These are phyloP conservation scores for Epichloe coenophiala DNA, from an alignment of 2,329 filamentous ascomycete species.

Conservation along the genomic window DNA sequence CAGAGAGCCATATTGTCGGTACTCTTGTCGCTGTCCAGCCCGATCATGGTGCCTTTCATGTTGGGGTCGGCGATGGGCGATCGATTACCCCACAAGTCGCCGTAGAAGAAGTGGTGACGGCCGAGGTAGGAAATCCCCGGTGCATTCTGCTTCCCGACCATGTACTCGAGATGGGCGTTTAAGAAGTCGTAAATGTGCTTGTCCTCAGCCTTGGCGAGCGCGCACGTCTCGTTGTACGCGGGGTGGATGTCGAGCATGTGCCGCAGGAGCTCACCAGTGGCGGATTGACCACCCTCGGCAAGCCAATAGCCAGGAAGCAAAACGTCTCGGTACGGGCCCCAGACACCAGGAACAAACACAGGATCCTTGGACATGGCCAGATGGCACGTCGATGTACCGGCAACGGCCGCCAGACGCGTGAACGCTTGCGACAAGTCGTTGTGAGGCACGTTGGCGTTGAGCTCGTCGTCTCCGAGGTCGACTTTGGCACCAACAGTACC, in stretches of 20 bases:
- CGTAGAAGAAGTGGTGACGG: conserved; percentile 97
- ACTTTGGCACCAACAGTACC: conserved; percentile 97
- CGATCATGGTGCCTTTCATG: conserved; percentile 85
- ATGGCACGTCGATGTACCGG: conserved; percentile 94
- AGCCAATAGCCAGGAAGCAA: conserved; percentile 89
- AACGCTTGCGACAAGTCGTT: conserved; percentile 91
- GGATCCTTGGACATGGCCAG: conserved; percentile 88
- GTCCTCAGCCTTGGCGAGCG: conserved; percentile 67
- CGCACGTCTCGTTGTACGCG: conserved; percentile 67
- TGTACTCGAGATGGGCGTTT: conserved; percentile 70
- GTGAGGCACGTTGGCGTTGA: conserved; percentile 53
- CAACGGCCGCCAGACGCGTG: conserved; percentile 81
- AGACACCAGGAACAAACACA: conserved; percentile 89
- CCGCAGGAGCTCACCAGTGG: conserved; percentile 86
- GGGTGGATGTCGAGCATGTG: conserved; percentile 93
- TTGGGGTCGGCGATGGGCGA: conserved; percentile 83
- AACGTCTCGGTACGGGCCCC: conserved; percentile 94
- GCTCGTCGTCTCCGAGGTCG: conserved; percentile 50
- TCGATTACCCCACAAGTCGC: conserved; percentile 92
- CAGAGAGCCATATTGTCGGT: conserved; percentile 77
- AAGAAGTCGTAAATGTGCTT: conserved; percentile 92
- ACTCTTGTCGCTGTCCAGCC: conserved; percentile 74
- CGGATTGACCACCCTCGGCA: conserved; percentile 92
- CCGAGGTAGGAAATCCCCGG: conserved; percentile 75
- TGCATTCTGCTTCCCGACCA: conserved; percentile 54